phyloP scores from a whole-genome alignment of 2,329 filamentous ascomycete species.

The Calonectria fujianensis region DNA sequence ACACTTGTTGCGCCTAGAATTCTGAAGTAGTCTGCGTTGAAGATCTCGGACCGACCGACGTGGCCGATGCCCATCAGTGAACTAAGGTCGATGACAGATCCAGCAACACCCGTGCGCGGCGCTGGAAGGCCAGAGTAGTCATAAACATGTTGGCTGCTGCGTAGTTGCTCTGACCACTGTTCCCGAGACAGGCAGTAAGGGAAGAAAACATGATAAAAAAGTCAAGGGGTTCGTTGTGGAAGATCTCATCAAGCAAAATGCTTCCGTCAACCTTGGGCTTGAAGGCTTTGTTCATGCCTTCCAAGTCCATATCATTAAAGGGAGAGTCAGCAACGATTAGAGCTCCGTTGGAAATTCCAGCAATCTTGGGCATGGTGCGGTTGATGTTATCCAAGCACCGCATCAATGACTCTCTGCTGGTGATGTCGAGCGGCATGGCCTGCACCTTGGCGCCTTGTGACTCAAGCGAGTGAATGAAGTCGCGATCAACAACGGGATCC shows the following conservation, averaged over 20 bases:
- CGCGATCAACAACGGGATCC: not conserved
- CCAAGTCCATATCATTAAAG: not conserved
- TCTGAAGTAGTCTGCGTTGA: slow-evolving; percentile 10
- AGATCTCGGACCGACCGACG: not conserved
- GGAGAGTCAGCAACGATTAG: not conserved
- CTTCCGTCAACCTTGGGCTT: slow-evolving; percentile 3
- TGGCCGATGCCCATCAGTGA: slow-evolving; percentile 23
- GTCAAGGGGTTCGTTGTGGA: not conserved
- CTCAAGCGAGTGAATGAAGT: not conserved
- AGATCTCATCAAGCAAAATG: not conserved
- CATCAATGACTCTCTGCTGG: not conserved
- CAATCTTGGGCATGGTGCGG: slow-evolving; percentile 5
- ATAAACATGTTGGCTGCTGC: slow-evolving; percentile 23
- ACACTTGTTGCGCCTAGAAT: slow-evolving; percentile 44
- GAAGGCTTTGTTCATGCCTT: not conserved
- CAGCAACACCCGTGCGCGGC: slow-evolving; percentile 6
- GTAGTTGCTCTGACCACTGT: slow-evolving; percentile 21
- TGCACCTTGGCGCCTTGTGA: not conserved
- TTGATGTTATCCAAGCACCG: not conserved
- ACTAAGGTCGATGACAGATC: slow-evolving; percentile 45
- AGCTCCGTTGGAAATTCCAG: not conserved
- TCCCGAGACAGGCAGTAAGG: slow-evolving; percentile 11
- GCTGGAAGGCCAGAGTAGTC: slow-evolving; percentile 6
- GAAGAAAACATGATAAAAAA: slow-evolving; percentile 25
- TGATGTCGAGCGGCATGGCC: not conserved